Base-by-base conservation (phyloP, 192 early-diverging fungal genomes). In the Coemansia sp. region DNA sequence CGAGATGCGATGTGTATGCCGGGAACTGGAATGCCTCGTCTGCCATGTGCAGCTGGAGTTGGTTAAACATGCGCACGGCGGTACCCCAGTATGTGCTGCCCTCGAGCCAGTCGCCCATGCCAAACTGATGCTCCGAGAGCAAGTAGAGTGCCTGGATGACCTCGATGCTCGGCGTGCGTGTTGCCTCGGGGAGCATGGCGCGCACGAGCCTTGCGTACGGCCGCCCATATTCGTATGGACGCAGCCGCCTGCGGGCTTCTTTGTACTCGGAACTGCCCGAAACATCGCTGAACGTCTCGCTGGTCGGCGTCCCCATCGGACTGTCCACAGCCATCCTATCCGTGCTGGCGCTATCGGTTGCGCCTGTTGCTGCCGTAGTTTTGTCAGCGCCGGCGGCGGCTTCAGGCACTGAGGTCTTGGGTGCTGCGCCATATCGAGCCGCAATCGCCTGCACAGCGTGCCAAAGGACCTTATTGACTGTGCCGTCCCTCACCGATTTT, bases 11-110 rank as follows among this genome's bases (percentile, higher is more conserved):
- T 20, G 73, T 77, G 62, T 65, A 77, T 1, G 66, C 73, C 1
- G 73, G 73, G 28, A 66, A 65, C 63, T 68, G 65, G 55, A 65
- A 77, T 36, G 73, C 66, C 55, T 77, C 73, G 51, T 77, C 73
- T 28, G 52, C 54, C 73, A 69, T 60, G 33, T 77, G 73, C 43
- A 77, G 59, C 51, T 70, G 73, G 30, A 65, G 46, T 58, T 77
- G 73, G 56, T 69, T 77, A 54, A 77, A 58, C 65, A 77, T 69
- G 15, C 73, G 65, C 41, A 65, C 73, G 4, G 73, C 73, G 2
- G 73, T 77, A 58, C 62, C 73, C 73, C 73, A 77, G 55, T 62
- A 65, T 36, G 67, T 53, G 53, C 53, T 65, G 41, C 73, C 73
- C 17, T 59, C 57, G 9, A 65, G 57, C 73, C 66, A 69, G 54